Base-by-base conservation (phyloP, 495 filamentous ascomycete genomes). In the Podospora tetraspora region DNA sequence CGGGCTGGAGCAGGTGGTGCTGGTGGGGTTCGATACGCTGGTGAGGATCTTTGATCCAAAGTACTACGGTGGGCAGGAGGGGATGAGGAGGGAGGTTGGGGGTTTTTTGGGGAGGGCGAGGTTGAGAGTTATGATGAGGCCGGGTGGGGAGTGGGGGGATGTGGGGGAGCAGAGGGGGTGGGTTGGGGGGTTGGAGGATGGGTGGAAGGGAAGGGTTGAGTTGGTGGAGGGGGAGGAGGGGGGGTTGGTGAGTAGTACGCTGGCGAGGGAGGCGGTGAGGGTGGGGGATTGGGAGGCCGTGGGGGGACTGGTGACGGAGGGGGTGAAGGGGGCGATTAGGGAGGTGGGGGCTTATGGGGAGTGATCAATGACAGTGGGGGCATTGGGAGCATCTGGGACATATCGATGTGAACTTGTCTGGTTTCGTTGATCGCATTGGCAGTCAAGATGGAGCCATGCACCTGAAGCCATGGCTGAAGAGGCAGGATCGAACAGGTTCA, bases 1-100 rank as follows among this genome's bases (percentile, higher is more conserved):
- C 11, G 75, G 75, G 0, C 69, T 57, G 21, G 84, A 88, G 68
- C 92, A 96, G 73, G 81, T 94, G 22, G 92, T 95, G 79, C 84
- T 99, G 21, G 88, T 87, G 0, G 94, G 94, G 32, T 97, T 87
- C 73, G 94, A 99, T 79, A 97, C 94, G 0, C 74, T 97, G 32
- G 88, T 92, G 22, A 88, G 94, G 27, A 88, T 97, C 63, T 87
- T 97, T 74, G 82, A 92, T 68, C 78, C 89, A 0, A 94, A 91
- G 74, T 98, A 98, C 76, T 99, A 99, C 75, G 65, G 66, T 3
- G 57, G 19, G 13, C 83, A 64, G 5, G 12, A 19, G 0, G 59
- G n/a, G 21, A 82, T 84, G 75, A 74, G 73, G 23, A 78, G 81
- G 16, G 83, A 86, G 0, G 79, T 99, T 3, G 82, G 79, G 27